phyloP scores from a whole-genome alignment of 75 land plant genomes.

The Gnetum montanum region DNA sequence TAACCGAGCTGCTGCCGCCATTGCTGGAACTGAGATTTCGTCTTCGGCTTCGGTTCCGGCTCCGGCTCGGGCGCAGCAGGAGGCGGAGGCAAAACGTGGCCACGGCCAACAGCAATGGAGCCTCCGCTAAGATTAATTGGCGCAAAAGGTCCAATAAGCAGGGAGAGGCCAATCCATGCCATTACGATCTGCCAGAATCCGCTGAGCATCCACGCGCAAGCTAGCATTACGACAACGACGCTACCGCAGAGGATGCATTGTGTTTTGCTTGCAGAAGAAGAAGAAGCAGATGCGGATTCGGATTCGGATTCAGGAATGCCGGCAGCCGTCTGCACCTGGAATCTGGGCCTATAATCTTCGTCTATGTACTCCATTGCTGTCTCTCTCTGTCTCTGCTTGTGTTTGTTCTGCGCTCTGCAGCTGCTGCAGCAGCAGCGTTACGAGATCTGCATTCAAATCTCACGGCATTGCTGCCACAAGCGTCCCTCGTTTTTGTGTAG shows the following conservation, averaged over 20 bases:
- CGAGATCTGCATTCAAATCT: too few relatives aligned
- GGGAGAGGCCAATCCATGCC: constrained; percentile 64
- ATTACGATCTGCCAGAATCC: constrained; percentile 18
- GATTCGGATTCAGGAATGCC: background rate
- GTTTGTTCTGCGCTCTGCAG: too few relatives aligned
- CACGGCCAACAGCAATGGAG: constrained; percentile 59
- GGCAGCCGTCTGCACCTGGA: background rate
- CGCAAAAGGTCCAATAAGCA: constrained; percentile 86
- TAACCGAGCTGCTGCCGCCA: too few relatives aligned
- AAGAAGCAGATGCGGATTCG: background rate
- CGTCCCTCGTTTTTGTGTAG: too few relatives aligned
- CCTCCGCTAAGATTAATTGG: constrained; percentile 74
- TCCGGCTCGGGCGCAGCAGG: constrained; percentile 1
- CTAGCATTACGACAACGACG: too few relatives aligned
- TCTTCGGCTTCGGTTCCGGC: background rate
- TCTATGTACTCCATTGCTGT: constrained; percentile 5
- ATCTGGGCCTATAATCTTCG: background rate
- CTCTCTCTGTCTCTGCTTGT: too few relatives aligned
- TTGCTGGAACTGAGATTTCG: too few relatives aligned
- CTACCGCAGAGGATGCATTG: too few relatives aligned
- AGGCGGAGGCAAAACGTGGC: constrained; percentile 22
- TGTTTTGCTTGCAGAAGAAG: too few relatives aligned
- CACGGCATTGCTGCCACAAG: too few relatives aligned
- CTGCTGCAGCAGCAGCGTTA: too few relatives aligned
- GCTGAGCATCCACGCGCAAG: too few relatives aligned